Base-by-base conservation (phyloP, 2,329 filamentous ascomycete species). In the Alternaria postmessia region DNA sequence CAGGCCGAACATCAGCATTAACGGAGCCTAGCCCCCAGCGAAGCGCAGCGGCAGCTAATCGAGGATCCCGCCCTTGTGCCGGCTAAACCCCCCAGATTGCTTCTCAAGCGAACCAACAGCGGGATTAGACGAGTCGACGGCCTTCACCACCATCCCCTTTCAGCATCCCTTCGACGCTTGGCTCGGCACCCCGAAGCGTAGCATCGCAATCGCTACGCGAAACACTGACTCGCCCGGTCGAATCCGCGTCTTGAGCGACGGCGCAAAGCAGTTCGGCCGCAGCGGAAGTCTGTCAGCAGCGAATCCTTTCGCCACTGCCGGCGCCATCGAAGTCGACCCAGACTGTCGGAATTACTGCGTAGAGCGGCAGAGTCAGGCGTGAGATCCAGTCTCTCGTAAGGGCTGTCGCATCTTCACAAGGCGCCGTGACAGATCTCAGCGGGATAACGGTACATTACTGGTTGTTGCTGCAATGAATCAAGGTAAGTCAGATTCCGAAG, bases 51-150 rank as follows among this genome's bases (percentile, higher is more conserved):
- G 75, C 71, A 77, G 70, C 73, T 77, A 75, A 68, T 76, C 66
- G 70, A 75, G 72, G 71, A 74, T 72, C 70, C 61, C 60, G 66
- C 68, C 72, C 74, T 69, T 72, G 69, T 72, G 68, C 74, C 74
- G 72, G 74, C 72, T 76, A 77, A 75, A 76, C 67, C 72, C 59
- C 57, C 68, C 73, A 73, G 71, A 75, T 73, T 70, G 68, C 68
- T 20, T 65, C 69, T 73, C 65, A 76, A 75, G 72, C 75, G 74
- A 77, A 58, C 73, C 75, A 76, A 72, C 75, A 75, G 70, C 74
- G 68, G 67, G 68, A 63, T 57, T 72, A 72, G 61, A 73, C 69
- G 61, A 69, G 66, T 61, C 64, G 46, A 62, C 52, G 54, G 46
- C 34, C 57, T 58, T 59, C 62, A 54, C 58, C 61, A 54, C 43